phyloP scores from a whole-genome alignment of 768 basidiomycete species.

The Naematelia aurantialba region DNA sequence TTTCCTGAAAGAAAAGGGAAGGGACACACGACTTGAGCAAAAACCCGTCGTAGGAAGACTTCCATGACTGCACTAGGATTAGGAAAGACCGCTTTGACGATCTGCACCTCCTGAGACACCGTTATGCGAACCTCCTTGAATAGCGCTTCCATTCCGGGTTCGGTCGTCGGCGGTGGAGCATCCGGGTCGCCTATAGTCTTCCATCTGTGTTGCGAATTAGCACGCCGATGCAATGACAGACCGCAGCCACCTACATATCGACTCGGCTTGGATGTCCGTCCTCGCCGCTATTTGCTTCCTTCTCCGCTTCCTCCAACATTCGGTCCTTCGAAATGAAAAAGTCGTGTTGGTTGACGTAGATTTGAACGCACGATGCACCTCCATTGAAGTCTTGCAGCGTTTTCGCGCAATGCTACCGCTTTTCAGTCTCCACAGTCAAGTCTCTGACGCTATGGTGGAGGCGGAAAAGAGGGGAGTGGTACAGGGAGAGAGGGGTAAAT shows the following conservation, averaged over 20 bases:
- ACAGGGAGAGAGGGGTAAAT: neutral
- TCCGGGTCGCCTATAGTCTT: conserved; percentile 72
- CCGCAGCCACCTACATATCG: conserved; percentile 21
- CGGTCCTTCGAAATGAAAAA: conserved; percentile 89
- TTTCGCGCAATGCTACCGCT: conserved; percentile 84
- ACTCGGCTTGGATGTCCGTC: conserved; percentile 12
- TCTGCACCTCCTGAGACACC: conserved; percentile 92
- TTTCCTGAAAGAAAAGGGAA: neutral
- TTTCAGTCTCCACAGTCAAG: neutral
- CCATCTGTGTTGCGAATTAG: conserved; percentile 61
- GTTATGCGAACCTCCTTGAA: conserved; percentile 84
- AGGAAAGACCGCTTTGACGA: conserved; percentile 97
- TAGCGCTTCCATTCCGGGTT: conserved; percentile 71
- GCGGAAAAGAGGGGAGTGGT: neutral
- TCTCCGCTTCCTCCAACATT: conserved; percentile 60
- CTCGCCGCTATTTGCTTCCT: conserved; percentile 40
- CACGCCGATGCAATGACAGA: neutral
- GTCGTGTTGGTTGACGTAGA: conserved; percentile 99
- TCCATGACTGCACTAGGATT: conserved; percentile 96
- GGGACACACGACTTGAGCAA: conserved; percentile 85
- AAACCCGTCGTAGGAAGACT: conserved; percentile 93
- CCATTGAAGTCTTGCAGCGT: conserved; percentile 97
- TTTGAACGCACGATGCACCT: conserved; percentile 91
- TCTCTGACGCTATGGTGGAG: neutral
- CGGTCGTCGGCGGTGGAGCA: conserved; percentile 67